These are phyloP conservation scores for Trichoderma cornu-damae DNA, from an alignment of 2,329 filamentous ascomycete genomes.

Conservation along the genomic window DNA sequence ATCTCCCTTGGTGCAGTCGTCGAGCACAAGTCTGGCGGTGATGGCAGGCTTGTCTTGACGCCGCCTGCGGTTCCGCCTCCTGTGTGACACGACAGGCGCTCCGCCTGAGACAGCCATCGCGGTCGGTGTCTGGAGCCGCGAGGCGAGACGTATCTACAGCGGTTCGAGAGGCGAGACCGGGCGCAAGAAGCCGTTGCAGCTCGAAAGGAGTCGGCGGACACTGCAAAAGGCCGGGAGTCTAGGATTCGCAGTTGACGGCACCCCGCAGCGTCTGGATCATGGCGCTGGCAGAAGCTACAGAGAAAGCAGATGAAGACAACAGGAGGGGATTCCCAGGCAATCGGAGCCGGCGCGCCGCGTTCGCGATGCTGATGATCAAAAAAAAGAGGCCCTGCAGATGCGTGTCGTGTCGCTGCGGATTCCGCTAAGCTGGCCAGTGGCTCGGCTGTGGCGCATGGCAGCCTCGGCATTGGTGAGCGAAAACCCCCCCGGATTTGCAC, in stretches of 20 bases:
- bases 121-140: background rate
- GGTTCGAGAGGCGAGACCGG: background rate
- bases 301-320: no score
- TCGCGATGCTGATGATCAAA: slow-evolving; percentile 8
- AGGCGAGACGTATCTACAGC: background rate
- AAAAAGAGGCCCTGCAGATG: slow-evolving; percentile 1
- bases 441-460: slow-evolving; percentile 13
- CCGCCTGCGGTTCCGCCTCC: slow-evolving; percentile 48
- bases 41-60: slow-evolving; percentile 68
- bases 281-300: slow-evolving; percentile 8
- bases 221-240: background rate
- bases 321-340: no score
- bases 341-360: slow-evolving; percentile 10
- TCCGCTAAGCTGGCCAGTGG: background rate
- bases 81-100: slow-evolving; percentile 25
- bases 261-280: slow-evolving; percentile 18
- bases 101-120: slow-evolving; percentile 30
- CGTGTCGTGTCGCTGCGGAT: slow-evolving; percentile 13
- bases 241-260: slow-evolving; percentile 1
- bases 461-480: slow-evolving; percentile 17
- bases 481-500: slow-evolving; percentile 14
- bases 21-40: slow-evolving; percentile 74
- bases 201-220: slow-evolving; percentile 2
- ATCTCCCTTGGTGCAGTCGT: slow-evolving; percentile 79
- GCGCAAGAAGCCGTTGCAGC: background rate